Conservation (phyloP, 495 filamentous ascomycete species). For the Sphaerosporella brunnea region DNA sequence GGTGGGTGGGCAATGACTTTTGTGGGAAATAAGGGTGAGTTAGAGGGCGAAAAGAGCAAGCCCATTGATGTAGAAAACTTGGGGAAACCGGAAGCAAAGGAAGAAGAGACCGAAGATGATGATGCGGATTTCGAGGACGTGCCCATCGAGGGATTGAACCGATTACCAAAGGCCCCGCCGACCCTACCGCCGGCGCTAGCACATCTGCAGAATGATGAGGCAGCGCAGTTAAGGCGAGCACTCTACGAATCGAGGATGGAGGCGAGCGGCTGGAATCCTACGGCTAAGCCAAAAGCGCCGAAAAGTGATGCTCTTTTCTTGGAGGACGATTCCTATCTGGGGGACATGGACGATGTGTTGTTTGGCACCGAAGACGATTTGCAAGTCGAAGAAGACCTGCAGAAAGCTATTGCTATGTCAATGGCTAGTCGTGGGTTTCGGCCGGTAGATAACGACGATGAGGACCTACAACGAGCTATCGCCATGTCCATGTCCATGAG, state of each 20-base stretch:
- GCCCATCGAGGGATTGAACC: conserved; percentile 81
- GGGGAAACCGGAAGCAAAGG: conserved; percentile 43
- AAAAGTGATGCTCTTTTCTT: conserved; percentile 54
- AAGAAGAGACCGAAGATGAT: conserved; percentile 41
- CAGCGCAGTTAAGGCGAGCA: conserved; percentile 30
- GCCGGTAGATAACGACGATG: conserved; percentile 23
- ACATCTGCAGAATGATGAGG: not conserved
- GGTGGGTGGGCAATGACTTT: conserved; percentile 96
- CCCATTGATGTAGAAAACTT: conserved; percentile 79
- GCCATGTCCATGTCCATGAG: conserved; percentile 22
- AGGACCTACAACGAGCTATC: conserved; percentile 26
- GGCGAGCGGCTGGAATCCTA: conserved; percentile 2
- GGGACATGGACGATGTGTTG: conserved; percentile 31
- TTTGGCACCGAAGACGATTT: conserved; percentile 16
- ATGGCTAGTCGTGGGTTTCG: conserved; percentile 28
- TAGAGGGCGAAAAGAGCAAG: conserved; percentile 52
- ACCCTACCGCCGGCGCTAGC: not conserved
- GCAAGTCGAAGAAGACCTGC: conserved; percentile 49
- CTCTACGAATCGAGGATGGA: conserved; percentile 30
- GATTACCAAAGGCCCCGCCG: conserved; percentile 46
- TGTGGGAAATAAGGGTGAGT: conserved; percentile 54
- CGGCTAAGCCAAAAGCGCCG: conserved; percentile 7
- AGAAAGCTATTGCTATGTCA: conserved; percentile 69
- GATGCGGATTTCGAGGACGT: conserved; percentile 84
- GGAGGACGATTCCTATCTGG: conserved; percentile 35